Conservation (phyloP, 2,329 filamentous ascomycete species). For the Phaeophleospora eucalypticola region DNA sequence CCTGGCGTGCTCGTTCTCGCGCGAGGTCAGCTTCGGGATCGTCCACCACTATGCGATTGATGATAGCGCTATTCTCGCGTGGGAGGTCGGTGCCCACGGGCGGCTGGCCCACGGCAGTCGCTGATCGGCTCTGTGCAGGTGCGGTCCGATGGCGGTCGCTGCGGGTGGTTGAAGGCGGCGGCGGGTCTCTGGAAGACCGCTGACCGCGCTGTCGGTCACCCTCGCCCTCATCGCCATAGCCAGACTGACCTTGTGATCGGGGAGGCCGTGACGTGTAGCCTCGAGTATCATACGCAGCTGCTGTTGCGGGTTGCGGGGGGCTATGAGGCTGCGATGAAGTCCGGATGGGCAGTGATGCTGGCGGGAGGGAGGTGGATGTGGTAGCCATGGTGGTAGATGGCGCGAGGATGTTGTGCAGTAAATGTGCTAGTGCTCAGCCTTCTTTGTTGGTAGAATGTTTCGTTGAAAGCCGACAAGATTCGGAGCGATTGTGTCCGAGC, state of each 20-base stretch:
- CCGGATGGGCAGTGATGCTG: constrained; percentile 24
- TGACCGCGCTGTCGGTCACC: constrained; percentile 36
- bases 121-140: constrained; percentile 43
- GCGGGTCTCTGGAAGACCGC: constrained; percentile 46
- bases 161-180: constrained; percentile 42
- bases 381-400: constrained; percentile 23
- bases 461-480: too few relatives aligned
- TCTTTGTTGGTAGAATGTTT: too few relatives aligned
- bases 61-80: constrained; percentile 72
- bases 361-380: constrained; percentile 42
- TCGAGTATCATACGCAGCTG: constrained; percentile 24
- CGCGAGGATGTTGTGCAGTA: neutral
- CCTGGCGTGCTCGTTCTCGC: constrained; percentile 65
- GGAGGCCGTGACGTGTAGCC: constrained; percentile 26
- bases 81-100: constrained; percentile 54
- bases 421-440: neutral
- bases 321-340: constrained; percentile 17
- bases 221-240: constrained; percentile 42
- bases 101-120: constrained; percentile 50
- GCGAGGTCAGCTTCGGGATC: constrained; percentile 70
- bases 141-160: constrained; percentile 33
- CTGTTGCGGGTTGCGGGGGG: constrained; percentile 13
- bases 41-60: constrained; percentile 72
- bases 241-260: constrained; percentile 34
- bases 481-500: too few relatives aligned